These are phyloP conservation scores for Rhynchospora pubera DNA, from an alignment of 176 grass and related monocot genomes.

Conservation along the genomic window DNA sequence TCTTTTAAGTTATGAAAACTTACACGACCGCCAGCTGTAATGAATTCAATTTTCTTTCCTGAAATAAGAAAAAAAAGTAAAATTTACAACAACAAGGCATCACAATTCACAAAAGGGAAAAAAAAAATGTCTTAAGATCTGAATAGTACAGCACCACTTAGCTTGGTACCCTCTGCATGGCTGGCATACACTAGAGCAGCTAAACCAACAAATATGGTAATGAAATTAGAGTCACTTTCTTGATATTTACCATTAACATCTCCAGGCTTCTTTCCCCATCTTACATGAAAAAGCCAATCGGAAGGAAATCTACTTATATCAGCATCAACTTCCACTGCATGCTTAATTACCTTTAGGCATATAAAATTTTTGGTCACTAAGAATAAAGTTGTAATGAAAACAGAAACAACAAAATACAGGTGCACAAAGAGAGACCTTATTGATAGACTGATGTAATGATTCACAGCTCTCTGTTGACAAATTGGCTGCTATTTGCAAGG, in stretches of 20 bases:
- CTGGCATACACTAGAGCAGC: background rate
- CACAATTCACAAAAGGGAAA: background rate
- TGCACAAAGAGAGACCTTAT: slow-evolving; percentile 34
- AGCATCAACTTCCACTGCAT: slow-evolving; percentile 79
- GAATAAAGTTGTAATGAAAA: slow-evolving; percentile 1
- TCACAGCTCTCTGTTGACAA: slow-evolving; percentile 61
- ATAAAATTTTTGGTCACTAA: background rate
- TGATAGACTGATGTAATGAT: slow-evolving; percentile 60
- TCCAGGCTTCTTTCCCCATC: slow-evolving; percentile 80
- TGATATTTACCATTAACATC: slow-evolving; percentile 54
- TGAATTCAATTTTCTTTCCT: slow-evolving; percentile 95
- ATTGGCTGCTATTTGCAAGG: slow-evolving; percentile 63
- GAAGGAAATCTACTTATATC: slow-evolving; percentile 58
- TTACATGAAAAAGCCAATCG: slow-evolving; percentile 87
- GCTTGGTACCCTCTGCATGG: background rate
- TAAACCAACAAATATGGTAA: background rate
- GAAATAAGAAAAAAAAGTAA: slow-evolving; percentile 26
- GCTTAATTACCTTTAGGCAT: slow-evolving; percentile 64
- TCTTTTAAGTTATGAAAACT: slow-evolving; percentile 15
- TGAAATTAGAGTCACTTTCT: background rate
- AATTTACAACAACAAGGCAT: slow-evolving; percentile 18
- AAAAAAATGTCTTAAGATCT: background rate
- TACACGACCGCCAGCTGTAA: slow-evolving; percentile 87
- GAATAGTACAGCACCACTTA: no score
- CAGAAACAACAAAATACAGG: background rate